These are phyloP conservation scores for Hebeloma cylindrosporum DNA, from an alignment of 768 basidiomycete species.

Conservation along the genomic window DNA sequence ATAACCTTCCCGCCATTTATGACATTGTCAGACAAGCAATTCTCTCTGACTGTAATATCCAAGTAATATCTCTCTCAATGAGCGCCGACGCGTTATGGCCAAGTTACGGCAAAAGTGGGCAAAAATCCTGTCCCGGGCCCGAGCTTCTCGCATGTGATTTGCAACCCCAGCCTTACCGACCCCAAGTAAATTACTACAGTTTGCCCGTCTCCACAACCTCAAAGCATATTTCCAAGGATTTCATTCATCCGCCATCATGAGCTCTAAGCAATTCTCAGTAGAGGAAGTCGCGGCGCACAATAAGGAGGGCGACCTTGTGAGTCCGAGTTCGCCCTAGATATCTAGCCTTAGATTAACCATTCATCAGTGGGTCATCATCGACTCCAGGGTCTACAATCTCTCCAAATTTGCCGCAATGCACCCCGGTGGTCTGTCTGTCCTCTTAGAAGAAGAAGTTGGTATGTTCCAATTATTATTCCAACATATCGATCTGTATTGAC, in stretches of 20 bases:
- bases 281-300: slow-evolving; percentile 63
- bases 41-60: too few species aligned
- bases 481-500: neutral
- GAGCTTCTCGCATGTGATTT: too few species aligned
- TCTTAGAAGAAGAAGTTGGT: slow-evolving; percentile 81
- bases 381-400: slow-evolving; percentile 73
- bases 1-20: too few species aligned
- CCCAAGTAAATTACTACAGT: too few species aligned
- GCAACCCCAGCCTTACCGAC: too few species aligned
- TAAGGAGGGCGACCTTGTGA: slow-evolving; percentile 70
- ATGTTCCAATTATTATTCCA: slow-evolving; percentile 20
- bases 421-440: slow-evolving; percentile 77
- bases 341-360: neutral
- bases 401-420: slow-evolving; percentile 79
- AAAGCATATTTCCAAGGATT: too few species aligned
- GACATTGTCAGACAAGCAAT: too few species aligned
- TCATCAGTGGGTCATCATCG: slow-evolving; percentile 72
- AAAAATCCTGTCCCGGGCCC: too few species aligned
- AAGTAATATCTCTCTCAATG: too few species aligned
- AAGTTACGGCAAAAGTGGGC: too few species aligned
- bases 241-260: slow-evolving; percentile 7
- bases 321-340: slow-evolving; percentile 17
- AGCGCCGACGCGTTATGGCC: too few species aligned
- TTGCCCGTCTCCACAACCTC: too few species aligned
- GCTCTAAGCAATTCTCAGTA: slow-evolving; percentile 33